These are phyloP conservation scores for Jamesozyma gamospora DNA, from an alignment of 805 yeast genomes.

Conservation along the genomic window DNA sequence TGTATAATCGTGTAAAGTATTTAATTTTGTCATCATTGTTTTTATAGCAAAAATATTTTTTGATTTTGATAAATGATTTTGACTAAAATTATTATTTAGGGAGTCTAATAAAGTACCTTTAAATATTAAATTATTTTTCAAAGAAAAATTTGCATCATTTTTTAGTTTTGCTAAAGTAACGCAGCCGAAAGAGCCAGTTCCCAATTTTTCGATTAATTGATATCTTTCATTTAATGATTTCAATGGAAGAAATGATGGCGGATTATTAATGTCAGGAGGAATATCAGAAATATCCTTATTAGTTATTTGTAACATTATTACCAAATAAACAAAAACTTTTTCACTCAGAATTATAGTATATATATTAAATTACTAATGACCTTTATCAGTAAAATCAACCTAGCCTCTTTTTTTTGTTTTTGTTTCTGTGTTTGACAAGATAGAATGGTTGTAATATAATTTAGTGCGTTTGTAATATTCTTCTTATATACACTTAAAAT, in stretches of 20 bases:
- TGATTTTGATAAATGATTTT: slow-evolving; percentile 27
- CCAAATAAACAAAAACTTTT: too few species aligned
- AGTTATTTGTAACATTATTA: too few species aligned
- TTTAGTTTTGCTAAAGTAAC: slow-evolving; percentile 52
- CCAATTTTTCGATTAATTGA: slow-evolving; percentile 44
- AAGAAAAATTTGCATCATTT: slow-evolving; percentile 11
- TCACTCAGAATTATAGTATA: too few species aligned
- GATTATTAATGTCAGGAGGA: slow-evolving; percentile 33
- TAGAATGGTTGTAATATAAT: too few species aligned
- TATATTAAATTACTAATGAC: too few species aligned
- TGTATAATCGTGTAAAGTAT: slow-evolving; percentile 44
- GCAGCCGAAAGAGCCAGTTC: slow-evolving; percentile 68
- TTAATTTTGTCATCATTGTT: slow-evolving; percentile 52
- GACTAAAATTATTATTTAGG: slow-evolving; percentile 10
- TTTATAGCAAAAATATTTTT: slow-evolving; percentile 64
- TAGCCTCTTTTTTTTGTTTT: too few species aligned
- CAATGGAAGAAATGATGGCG: slow-evolving; percentile 37
- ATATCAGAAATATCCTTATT: slow-evolving; percentile 1
- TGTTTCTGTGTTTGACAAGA: too few species aligned
- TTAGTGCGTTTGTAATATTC: too few species aligned
- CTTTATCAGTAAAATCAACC: too few species aligned
- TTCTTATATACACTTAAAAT: too few species aligned
- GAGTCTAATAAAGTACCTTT: slow-evolving; percentile 43
- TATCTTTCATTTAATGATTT: slow-evolving; percentile 36
- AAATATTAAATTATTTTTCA: slow-evolving; percentile 1